These are phyloP conservation scores for Solanum appendiculatum DNA, from an alignment of 257 asterid species.

Conservation along the genomic window DNA sequence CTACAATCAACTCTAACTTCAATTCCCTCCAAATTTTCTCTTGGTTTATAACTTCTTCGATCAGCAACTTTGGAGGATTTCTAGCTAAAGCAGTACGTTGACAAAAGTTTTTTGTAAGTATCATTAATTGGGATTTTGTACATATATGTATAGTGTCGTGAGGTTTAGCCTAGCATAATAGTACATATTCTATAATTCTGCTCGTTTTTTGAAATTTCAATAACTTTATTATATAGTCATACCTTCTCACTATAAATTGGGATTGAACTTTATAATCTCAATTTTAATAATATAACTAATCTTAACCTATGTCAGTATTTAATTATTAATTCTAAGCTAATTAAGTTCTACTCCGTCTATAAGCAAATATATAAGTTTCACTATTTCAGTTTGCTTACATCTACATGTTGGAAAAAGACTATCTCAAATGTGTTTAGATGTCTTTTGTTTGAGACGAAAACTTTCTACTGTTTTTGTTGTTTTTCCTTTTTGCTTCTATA, in stretches of 20 bases:
- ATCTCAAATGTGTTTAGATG: not conserved
- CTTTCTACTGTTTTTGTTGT: not conserved
- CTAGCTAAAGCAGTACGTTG: not conserved
- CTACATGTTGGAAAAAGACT: not conserved
- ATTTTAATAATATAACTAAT: not conserved
- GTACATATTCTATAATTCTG: too few relatives aligned
- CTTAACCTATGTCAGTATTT: not conserved
- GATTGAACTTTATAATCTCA: too few relatives aligned
- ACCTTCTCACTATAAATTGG: too few relatives aligned
- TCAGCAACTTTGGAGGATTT: not conserved
- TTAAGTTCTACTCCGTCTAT: not conserved
- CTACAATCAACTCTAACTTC: not conserved
- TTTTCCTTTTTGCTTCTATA: not conserved
- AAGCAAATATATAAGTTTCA: not conserved
- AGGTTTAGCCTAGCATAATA: too few relatives aligned
- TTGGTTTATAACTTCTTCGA: too few relatives aligned
- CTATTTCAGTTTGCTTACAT: not conserved
- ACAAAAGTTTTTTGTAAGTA: not conserved
- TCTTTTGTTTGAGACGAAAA: too few relatives aligned
- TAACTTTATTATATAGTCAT: too few relatives aligned
- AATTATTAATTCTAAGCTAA: not conserved
- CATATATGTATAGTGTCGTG: too few relatives aligned
- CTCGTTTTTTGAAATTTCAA: too few relatives aligned
- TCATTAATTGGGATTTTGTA: not conserved
- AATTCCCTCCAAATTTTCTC: not conserved